A percentile compares a stretch with the other conserved stretches of the same genome.
phyloP scores from a whole-genome alignment of 768 basidiomycete genomes.

The Lentinula aciculospora region DNA sequence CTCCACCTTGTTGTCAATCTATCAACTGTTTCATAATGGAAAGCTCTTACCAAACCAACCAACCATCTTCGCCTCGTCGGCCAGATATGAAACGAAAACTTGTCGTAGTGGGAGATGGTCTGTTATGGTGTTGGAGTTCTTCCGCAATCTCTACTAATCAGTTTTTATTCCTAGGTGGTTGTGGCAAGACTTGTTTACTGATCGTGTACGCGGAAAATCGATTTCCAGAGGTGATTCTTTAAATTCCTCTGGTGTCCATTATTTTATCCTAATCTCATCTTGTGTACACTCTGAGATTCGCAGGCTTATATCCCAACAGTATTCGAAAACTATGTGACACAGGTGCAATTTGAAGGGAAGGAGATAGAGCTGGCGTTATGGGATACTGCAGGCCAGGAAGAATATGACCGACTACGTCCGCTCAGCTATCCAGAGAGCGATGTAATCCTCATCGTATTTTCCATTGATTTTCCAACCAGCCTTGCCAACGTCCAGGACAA shows the following conservation, averaged over 20 bases:
- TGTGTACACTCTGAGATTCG: constrained; percentile 11
- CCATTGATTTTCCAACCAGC: constrained; percentile 87
- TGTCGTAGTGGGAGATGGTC: constrained; percentile 86
- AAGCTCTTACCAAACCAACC: neutral
- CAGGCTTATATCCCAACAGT: constrained; percentile 92
- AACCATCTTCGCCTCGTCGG: constrained; percentile 24
- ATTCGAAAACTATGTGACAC: constrained; percentile 91
- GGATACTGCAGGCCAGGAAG: constrained; percentile 97
- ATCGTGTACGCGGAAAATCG: constrained; percentile 97
- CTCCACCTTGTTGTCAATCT: neutral
- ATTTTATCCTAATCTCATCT: neutral
- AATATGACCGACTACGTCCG: constrained; percentile 86
- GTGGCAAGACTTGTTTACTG: constrained; percentile 91
- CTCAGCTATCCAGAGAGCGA: constrained; percentile 86
- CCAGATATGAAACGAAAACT: constrained; percentile 85
- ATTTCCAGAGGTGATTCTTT: constrained; percentile 76
- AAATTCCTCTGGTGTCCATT: constrained; percentile 7
- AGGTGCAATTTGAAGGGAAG: constrained; percentile 82
- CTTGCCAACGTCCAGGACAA: constrained; percentile 89
- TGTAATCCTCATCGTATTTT: constrained; percentile 92
- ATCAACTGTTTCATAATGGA: neutral
- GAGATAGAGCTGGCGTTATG: constrained; percentile 94
- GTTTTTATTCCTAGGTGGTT: constrained; percentile 48
- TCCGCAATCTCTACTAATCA: neutral
- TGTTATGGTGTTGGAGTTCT: constrained; percentile 17